Evolutionary conservation across 2,329 filamentous ascomycete genomes (phyloP), one percentile per base, ranked within the genome.

Genomic region (Phyllosticta capitalensis): DNA sequence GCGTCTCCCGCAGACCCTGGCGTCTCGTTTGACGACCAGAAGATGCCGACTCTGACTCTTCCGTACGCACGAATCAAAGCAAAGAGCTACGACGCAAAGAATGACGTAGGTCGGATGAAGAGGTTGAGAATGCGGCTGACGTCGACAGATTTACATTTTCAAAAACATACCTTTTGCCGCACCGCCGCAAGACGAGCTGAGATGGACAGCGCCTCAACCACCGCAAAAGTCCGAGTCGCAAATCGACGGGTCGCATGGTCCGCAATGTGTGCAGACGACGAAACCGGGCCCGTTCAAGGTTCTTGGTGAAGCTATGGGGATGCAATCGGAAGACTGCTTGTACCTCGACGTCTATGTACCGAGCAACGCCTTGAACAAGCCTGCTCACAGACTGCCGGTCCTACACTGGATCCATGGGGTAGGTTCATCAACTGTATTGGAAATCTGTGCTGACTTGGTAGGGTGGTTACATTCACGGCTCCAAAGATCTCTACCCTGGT

Each of bases 401-500:
- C 5, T 52, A 10, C 19, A 52, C 9, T 52, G 50, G 50, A 52
- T 52, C 50, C 22, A 21, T 20, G 50, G 50, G 12, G 22, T 52
- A 24, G 12, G 19, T 22, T 10, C 9, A 5, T 9, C 19, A 24
- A 5, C 50, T 0, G 12, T 20, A 21, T 10, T 51, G 19, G 12
- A n/a, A 12, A 3, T 6, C 50, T 52, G 22, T 3, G 14, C 38
- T 45, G 17, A 45, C 38, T 17, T 1, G 38, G 17, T n/a, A 45
- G 38, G 52, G 56, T 28, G 60, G 70, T 20, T 81, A 74, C 63
- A 68, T 71, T 1, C 69, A 72, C 17, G 77, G 77, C 24, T 71
- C 66, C 64, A 79, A 78, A 63, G 71, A 74, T 57, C 63, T 68
- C 19, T 76, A 77, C 57, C 68, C 74, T 26, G 76, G 75, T 24